phyloP scores from a whole-genome alignment of 768 basidiomycete species.

The Tylopilus subfusipes region DNA sequence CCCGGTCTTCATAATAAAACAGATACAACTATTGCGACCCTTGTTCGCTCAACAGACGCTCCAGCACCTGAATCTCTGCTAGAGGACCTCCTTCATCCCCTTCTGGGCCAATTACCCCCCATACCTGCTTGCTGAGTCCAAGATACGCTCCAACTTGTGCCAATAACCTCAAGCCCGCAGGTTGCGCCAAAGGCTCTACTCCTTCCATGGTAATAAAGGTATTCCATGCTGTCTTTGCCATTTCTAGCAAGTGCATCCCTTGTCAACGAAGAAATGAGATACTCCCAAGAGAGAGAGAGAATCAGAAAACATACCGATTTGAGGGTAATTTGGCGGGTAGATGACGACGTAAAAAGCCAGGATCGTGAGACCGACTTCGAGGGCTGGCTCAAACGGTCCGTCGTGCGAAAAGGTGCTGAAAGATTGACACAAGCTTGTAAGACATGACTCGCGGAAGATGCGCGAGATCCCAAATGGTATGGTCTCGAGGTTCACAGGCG shows the following conservation, averaged over 20 bases:
- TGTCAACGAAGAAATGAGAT: neutral
- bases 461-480: conserved; percentile 41
- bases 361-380: conserved; percentile 52
- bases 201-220: conserved; percentile 37
- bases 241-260: conserved; percentile 76
- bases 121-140: conserved; percentile 37
- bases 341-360: conserved; percentile 65
- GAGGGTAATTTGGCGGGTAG: conserved; percentile 78
- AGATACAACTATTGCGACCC: neutral
- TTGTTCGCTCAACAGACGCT: conserved; percentile 35
- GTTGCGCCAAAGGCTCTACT: neutral
- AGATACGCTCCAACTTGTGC: conserved; percentile 38
- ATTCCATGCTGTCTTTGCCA: conserved; percentile 80
- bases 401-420: conserved; percentile 75
- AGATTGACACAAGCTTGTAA: conserved; percentile 52
- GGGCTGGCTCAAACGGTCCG: conserved; percentile 49
- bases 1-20: no score
- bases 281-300: neutral
- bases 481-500: conserved; percentile 20
- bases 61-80: conserved; percentile 47
- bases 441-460: conserved; percentile 55
- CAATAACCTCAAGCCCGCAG: conserved; percentile 22
- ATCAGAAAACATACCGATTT: conserved; percentile 53
- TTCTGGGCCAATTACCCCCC: conserved; percentile 53
- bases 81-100: conserved; percentile 63